Conservation (phyloP, 2,329 filamentous ascomycete genomes). For the Diaporthe batatas region DNA sequence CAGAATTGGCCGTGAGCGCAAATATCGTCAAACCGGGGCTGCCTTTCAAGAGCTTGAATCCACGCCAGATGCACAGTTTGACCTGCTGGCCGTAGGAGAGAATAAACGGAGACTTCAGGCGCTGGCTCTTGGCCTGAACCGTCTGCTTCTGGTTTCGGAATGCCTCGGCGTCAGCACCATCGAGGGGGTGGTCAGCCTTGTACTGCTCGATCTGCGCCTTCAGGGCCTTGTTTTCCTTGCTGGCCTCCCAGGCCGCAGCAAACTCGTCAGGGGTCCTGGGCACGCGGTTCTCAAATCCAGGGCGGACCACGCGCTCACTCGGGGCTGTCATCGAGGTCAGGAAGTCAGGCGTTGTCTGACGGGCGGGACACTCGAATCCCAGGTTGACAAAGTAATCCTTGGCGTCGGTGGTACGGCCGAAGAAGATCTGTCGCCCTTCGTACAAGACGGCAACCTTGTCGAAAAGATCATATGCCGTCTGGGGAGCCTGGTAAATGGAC, state of each 20-base stretch:
- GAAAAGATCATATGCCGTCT: constrained; percentile 73
- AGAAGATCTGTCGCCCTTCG: constrained; percentile 73
- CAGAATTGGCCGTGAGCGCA: constrained; percentile 77
- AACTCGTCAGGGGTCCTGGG: constrained; percentile 74
- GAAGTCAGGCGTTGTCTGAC: constrained; percentile 80
- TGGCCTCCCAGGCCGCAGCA: constrained; percentile 69
- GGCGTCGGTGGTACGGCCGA: constrained; percentile 71
- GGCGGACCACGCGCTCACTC: constrained; percentile 66
- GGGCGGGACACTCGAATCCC: constrained; percentile 75
- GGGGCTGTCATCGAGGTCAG: constrained; percentile 78
- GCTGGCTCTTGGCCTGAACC: constrained; percentile 70
- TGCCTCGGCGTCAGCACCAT: constrained; percentile 66
- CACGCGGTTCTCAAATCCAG: constrained; percentile 67
- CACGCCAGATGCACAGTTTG: constrained; percentile 82
- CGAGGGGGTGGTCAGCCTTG: constrained; percentile 65
- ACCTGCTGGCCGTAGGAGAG: constrained; percentile 83
- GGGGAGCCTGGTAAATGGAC: constrained; percentile 80
- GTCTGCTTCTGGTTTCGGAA: constrained; percentile 68
- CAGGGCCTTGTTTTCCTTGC: constrained; percentile 62
- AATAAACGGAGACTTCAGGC: constrained; percentile 83
- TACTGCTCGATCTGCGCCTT: constrained; percentile 68
- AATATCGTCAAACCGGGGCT: constrained; percentile 82
- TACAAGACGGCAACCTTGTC: constrained; percentile 72
- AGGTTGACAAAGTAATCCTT: constrained; percentile 75
- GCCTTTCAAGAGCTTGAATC: constrained; percentile 80